phyloP scores from a whole-genome alignment of 192 early-diverging fungal genomes.

The Geranomyces michiganensis region DNA sequence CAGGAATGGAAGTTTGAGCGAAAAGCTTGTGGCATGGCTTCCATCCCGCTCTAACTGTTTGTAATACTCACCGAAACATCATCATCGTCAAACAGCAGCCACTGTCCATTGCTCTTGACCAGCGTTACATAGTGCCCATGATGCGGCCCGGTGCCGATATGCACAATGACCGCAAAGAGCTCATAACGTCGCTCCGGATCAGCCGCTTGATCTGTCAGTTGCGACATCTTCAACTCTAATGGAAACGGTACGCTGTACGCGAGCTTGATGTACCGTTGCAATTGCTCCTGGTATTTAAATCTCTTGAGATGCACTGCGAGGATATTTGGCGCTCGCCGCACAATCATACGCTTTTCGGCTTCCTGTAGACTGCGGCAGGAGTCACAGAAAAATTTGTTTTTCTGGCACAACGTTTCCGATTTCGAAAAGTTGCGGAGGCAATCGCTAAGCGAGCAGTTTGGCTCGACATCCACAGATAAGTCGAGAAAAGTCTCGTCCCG shows the following conservation, averaged over 20 bases:
- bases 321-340: constrained; percentile 91
- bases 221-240: constrained; percentile 89
- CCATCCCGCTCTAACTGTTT: background rate
- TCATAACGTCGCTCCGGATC: constrained; percentile 86
- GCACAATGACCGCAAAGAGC: constrained; percentile 88
- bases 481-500: constrained; percentile 95
- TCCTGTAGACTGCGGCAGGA: constrained; percentile 92
- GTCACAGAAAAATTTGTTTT: constrained; percentile 99
- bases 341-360: constrained; percentile 97
- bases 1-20: too few relatives aligned
- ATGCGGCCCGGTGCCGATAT: constrained; percentile 93
- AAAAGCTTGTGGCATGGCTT: background rate
- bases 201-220: constrained; percentile 84
- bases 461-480: constrained; percentile 94
- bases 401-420: constrained; percentile 90
- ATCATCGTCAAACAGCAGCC: constrained; percentile 98
- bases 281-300: constrained; percentile 95
- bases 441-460: constrained; percentile 89
- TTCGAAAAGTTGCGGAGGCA: constrained; percentile 97
- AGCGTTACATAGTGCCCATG: constrained; percentile 97
- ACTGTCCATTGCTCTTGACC: constrained; percentile 83
- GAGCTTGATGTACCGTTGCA: constrained; percentile 91
- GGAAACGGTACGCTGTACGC: constrained; percentile 95
- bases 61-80: constrained; percentile 71
- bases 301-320: constrained; percentile 95